A percentile compares a stretch with the other conserved stretches of the same genome.
These are phyloP conservation scores for Kwoniella dejecticola DNA, from an alignment of 768 basidiomycete genomes.

Conservation along the genomic window DNA sequence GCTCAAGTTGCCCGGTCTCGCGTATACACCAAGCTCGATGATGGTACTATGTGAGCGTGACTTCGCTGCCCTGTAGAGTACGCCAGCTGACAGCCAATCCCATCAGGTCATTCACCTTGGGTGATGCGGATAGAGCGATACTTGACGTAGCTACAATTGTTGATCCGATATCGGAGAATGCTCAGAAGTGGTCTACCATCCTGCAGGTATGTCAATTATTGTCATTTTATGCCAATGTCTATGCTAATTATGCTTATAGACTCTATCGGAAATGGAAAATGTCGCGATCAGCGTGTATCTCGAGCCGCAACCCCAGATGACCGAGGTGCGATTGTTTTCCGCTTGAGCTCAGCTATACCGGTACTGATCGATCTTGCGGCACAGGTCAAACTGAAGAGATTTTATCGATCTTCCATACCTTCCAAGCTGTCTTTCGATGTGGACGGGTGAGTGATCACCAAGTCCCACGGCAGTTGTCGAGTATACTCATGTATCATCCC, in stretches of 20 bases:
- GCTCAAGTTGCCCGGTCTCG: constrained; percentile 64
- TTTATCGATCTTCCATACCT: constrained; percentile 78
- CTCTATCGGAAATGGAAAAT: constrained; percentile 49
- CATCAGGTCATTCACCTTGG: constrained; percentile 68
- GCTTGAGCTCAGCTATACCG: too few species aligned
- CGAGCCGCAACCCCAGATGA: constrained; percentile 65
- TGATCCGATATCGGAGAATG: constrained; percentile 80
- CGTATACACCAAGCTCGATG: constrained; percentile 65
- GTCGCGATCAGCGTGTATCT: constrained; percentile 71
- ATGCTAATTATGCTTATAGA: constrained; percentile 23
- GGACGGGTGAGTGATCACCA: constrained; percentile 64
- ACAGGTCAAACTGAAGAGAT: constrained; percentile 85
- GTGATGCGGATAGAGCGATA: constrained; percentile 68
- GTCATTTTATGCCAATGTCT: neutral
- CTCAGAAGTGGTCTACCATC: constrained; percentile 82
- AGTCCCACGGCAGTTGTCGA: neutral
- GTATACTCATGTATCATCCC: neutral
- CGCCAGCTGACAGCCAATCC: constrained; percentile 15
- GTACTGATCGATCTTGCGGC: neutral
- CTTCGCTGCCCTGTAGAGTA: constrained; percentile 19
- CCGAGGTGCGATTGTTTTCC: constrained; percentile 77
- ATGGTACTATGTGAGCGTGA: constrained; percentile 65
- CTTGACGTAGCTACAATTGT: constrained; percentile 72
- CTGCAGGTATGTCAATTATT: constrained; percentile 62
- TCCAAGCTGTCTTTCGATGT: constrained; percentile 67